Evolutionary conservation across 73 alveolate species (phyloP), one percentile per base, ranked within the genome.

Genomic region (Urostyla sp.): DNA sequence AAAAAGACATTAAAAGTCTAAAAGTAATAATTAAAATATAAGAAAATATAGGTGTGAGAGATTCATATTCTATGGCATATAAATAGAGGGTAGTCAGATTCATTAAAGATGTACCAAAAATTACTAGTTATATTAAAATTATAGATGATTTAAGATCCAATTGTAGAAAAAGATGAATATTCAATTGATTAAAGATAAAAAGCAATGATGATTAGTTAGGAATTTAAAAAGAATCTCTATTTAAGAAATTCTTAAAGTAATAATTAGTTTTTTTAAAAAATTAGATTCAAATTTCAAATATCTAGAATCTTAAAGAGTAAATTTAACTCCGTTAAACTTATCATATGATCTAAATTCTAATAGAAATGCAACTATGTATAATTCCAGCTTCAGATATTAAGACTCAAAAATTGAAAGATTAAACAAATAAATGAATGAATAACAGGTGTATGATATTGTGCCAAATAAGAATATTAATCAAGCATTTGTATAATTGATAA

Each of bases 71-170:
- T 16, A 2, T 13, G 53, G 6, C 16, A 23, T 63, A 63, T 38
- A 63, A 63, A 28, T 1, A 43, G 26, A 63, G 79, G 26, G 26
- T 63, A 15, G 79, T 60, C n/a, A 37, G n/a, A 3, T 63, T 63
- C 44, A 8, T 63, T 49, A 63, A 63, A 63, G 79, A 63, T 2
- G 79, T 63, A 63, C 37, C 24, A 18, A 21, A 37, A 63, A 10
- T 27, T 7, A 5, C n/a, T 34, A 34, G 37, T 31, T 20, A 7
- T 21, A 20, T 13, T 16, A 7, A 18, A 27, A 8, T 58, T 2
- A 58, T 63, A 63, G 79, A 63, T 63, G 79, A 48, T 60, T 13
- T 57, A 38, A 38, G 44, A 63, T 3, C 79, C 79, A 16, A 63
- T 63, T 18, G 31, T 28, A 5, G 79, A 63, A 38, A 63, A 63